phyloP scores from a whole-genome alignment of 2,329 filamentous ascomycete genomes.

The Stemphylium lycopersici region DNA sequence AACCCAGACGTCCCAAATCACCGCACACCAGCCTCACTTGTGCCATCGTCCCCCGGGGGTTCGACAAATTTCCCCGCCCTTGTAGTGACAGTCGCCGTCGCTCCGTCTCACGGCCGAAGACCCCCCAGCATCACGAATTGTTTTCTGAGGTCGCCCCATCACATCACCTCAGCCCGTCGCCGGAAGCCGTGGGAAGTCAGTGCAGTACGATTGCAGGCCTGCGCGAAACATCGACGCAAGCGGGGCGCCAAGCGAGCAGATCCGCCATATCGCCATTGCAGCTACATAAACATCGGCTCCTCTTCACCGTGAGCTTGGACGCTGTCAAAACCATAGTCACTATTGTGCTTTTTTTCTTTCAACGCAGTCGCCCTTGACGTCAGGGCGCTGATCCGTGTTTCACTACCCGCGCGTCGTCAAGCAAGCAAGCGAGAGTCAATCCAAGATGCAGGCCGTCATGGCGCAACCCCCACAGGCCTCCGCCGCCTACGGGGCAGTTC shows the following conservation, averaged over 20 bases:
- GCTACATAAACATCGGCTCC: constrained; percentile 26
- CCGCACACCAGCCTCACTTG: not conserved
- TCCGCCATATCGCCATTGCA: constrained; percentile 15
- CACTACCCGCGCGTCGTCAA: constrained; percentile 24
- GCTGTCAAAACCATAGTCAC: constrained; percentile 3
- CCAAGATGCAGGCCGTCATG: constrained; percentile 40
- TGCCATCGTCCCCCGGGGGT: constrained; percentile 1
- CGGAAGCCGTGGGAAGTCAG: constrained; percentile 34
- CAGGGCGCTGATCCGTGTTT: constrained; percentile 36
- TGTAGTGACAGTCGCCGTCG: not conserved
- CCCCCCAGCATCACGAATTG: constrained; percentile 27
- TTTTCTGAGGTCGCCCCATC: not conserved
- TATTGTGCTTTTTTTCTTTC: constrained; percentile 22
- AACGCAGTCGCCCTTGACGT: constrained; percentile 30
- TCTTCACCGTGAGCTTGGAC: constrained; percentile 8
- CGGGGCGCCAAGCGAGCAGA: constrained; percentile 31
- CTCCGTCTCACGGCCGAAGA: constrained; percentile 19
- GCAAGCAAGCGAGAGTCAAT: constrained; percentile 20
- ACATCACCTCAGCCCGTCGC: constrained; percentile 30
- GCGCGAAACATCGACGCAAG: constrained; percentile 23
- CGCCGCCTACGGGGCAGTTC: constrained; percentile 36
- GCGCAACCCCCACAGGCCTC: constrained; percentile 31
- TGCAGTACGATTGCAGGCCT: constrained; percentile 28
- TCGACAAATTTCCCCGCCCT: not conserved
- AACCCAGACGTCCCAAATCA: not conserved